Base-by-base conservation (phyloP, 2,329 filamentous ascomycete genomes). In the Fusarium udum region DNA sequence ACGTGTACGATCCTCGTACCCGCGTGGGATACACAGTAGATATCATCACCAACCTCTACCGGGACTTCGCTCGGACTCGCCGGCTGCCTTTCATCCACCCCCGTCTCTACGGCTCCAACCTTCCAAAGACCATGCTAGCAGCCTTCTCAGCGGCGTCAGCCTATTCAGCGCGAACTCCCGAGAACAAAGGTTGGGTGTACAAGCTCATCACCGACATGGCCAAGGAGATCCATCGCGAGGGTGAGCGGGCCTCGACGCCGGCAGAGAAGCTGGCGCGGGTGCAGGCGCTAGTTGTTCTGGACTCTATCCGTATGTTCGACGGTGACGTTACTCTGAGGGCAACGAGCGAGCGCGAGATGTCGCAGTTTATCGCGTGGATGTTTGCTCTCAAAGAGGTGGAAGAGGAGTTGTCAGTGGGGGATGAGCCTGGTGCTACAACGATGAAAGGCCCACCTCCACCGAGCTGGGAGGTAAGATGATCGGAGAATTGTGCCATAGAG, bases 301-400 rank as follows among this genome's bases (percentile, higher is more conserved):
- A 85, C 67, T 77, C 80, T 4, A 83, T 86, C 40, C 80, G 84
- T 46, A 78, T 85, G 67, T 83, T 85, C 58, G 84, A 86, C 45
- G 85, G 84, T 0, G 84, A 86, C 57, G 64, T 86, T 7, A 72
- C 77, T 9, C 74, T 86, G 49, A 74, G 82, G 26, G 80, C 83
- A 4, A 79, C 85, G n/a, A 83, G 80, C 0, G 83, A 86, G 68
- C 75, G 82, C 42, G 84, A 85, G 58, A 71, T 80, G 71, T 64
- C 74, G 15, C 73, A 84, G 24, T 55, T 85, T 24, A 57, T 81
- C 57, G 69, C 72, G 7, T 86, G 85, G 85, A 57, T 81, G 22
- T 71, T 71, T 34, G 82, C 82, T 4, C 78, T 86, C 18, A 72
- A 73, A 16, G 72, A 72, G 31, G 32, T 83, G 26, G 79, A 76